These are phyloP conservation scores for Hericium coralloides DNA, from an alignment of 768 basidiomycete genomes.

Conservation along the genomic window DNA sequence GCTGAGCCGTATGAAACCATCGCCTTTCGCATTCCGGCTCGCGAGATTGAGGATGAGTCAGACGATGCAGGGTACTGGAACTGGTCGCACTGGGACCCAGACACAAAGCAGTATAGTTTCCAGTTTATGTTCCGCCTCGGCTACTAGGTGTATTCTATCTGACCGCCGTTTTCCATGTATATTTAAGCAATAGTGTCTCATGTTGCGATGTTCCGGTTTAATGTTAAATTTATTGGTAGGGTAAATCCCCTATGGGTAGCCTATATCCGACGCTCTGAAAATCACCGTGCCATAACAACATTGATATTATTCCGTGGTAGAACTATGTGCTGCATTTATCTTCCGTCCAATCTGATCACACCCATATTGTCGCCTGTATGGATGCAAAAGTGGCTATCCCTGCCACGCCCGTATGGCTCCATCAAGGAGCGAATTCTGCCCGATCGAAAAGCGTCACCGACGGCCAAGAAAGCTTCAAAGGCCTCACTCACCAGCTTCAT, in stretches of 20 bases:
- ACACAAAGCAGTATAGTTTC: conserved; percentile 96
- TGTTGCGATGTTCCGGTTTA: too few species aligned
- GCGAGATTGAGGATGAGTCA: conserved; percentile 93
- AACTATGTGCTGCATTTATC: not conserved
- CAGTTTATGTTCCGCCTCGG: conserved; percentile 88
- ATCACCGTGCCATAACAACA: too few species aligned
- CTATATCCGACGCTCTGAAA: too few species aligned
- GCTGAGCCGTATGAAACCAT: conserved; percentile 99
- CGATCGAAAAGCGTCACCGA: not conserved
- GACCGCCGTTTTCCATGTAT: not conserved
- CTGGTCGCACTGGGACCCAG: conserved; percentile 99
- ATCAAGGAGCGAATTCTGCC: not conserved
- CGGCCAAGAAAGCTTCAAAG: not conserved
- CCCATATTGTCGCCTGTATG: too few species aligned
- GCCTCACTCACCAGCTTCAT: conserved; percentile 64
- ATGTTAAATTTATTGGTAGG: too few species aligned
- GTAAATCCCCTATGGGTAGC: too few species aligned
- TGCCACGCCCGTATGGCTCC: too few species aligned
- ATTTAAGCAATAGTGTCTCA: too few species aligned
- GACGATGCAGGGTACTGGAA: conserved; percentile 89
- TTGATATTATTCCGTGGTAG: too few species aligned
- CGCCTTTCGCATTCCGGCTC: conserved; percentile 96
- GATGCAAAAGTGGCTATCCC: too few species aligned
- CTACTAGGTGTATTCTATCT: conserved; percentile 19
- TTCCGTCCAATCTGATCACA: too few species aligned